A percentile compares a stretch with the other conserved stretches of the same genome.
phyloP scores from a whole-genome alignment of 1,284 basidiomycete species.

The Paramarasmius palmivorus region DNA sequence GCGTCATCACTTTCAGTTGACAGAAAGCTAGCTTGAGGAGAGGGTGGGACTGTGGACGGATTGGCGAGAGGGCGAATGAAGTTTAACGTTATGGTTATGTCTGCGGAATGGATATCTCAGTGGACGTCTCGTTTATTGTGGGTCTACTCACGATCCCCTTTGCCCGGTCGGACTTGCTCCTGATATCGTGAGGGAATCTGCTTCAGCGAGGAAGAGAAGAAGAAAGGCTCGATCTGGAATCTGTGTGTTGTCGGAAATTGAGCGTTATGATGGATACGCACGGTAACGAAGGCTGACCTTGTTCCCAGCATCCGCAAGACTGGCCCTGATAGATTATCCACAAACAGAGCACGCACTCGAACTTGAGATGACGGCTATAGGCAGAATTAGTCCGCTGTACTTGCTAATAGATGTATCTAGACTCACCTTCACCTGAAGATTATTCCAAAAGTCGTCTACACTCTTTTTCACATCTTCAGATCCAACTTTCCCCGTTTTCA shows the following conservation, averaged over 20 bases:
- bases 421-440: background rate
- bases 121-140: background rate
- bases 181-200: conserved; percentile 53
- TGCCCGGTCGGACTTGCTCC: conserved; percentile 32
- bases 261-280: background rate
- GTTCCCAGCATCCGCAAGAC: conserved; percentile 49
- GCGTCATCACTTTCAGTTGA: conserved; percentile 11
- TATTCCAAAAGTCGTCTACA: background rate
- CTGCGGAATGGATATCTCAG: conserved; percentile 26
- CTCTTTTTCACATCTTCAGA: background rate
- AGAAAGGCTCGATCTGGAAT: conserved; percentile 52
- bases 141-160: conserved; percentile 41
- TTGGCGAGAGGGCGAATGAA: conserved; percentile 41
- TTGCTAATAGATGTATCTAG: background rate
- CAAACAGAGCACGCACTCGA: conserved; percentile 41
- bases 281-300: conserved; percentile 27
- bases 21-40: conserved; percentile 19
- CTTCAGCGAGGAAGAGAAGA: conserved; percentile 49
- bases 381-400: background rate
- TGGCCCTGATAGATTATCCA: conserved; percentile 43
- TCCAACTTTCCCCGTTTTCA: background rate
- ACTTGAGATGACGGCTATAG: conserved; percentile 30
- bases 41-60: conserved; percentile 23
- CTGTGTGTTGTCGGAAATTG: conserved; percentile 24
- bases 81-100: conserved; percentile 52